Evolutionary conservation across 2,329 filamentous ascomycete species (phyloP).

Genomic region (Akanthomyces lecanii): DNA sequence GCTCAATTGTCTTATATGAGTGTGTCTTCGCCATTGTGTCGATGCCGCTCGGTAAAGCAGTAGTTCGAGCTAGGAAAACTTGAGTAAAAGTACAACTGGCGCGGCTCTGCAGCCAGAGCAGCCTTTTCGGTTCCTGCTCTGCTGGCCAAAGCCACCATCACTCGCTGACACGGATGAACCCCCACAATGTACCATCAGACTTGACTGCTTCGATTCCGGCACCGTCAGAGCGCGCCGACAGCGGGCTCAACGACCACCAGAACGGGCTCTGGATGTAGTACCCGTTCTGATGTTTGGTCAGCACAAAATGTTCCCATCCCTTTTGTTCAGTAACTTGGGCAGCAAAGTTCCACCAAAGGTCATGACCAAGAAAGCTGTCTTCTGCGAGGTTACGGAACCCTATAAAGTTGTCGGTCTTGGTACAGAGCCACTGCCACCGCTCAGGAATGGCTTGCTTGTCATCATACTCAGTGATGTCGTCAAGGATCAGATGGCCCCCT

Average conservation of each 20-base stretch:
- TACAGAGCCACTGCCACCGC: slow-evolving; percentile 10
- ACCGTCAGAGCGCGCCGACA: slow-evolving; percentile 49
- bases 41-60: too few species aligned
- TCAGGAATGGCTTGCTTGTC: neutral
- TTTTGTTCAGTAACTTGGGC: neutral
- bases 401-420: neutral
- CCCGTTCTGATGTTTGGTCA: neutral
- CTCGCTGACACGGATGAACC: neutral
- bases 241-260: neutral
- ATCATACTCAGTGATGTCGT: neutral
- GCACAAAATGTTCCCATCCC: neutral
- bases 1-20: too few species aligned
- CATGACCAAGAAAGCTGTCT: neutral
- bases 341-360: neutral
- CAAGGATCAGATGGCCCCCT: neutral
- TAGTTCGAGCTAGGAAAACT: too few species aligned
- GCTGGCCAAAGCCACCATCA: neutral
- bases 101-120: neutral
- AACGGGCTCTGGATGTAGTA: neutral
- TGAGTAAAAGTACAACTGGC: too few species aligned
- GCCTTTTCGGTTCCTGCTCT: neutral
- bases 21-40: too few species aligned
- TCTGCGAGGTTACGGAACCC: neutral
- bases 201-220: slow-evolving; percentile 60
- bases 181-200: slow-evolving; percentile 20